Evolutionary conservation across 108 stramenopile species (phyloP).

Genomic region (Skeletonema marinoi): DNA sequence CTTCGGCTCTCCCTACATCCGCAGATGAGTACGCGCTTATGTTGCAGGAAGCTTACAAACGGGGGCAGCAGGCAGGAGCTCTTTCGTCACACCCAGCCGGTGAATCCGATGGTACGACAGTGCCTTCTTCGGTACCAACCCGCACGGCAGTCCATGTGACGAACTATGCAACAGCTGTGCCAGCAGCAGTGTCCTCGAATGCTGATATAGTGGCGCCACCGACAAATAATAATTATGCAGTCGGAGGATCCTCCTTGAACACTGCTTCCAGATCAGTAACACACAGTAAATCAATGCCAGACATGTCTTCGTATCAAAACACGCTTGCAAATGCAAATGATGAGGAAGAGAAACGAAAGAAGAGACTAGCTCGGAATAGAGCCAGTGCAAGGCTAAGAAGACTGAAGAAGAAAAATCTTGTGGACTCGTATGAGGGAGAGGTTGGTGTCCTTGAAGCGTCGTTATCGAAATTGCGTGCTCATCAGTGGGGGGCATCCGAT

Average conservation of each 20-base stretch:
- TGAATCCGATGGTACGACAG: not conserved
- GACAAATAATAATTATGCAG: slow-evolving; percentile 9
- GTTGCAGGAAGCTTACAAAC: slow-evolving; percentile 82
- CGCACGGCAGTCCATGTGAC: not conserved
- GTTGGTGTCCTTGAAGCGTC: slow-evolving; percentile 84
- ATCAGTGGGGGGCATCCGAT: slow-evolving; percentile 63
- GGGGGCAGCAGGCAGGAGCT: slow-evolving; percentile 74
- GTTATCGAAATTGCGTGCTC: slow-evolving; percentile 68
- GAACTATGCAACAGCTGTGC: slow-evolving; percentile 1
- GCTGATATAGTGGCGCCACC: not conserved
- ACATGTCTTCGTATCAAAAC: slow-evolving; percentile 61
- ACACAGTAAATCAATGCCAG: slow-evolving; percentile 72
- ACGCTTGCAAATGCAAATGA: slow-evolving; percentile 49
- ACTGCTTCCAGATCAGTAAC: slow-evolving; percentile 21
- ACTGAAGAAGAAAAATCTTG: slow-evolving; percentile 88
- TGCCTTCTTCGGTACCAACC: slow-evolving; percentile 15
- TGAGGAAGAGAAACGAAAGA: slow-evolving; percentile 85
- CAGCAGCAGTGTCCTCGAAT: slow-evolving; percentile 13
- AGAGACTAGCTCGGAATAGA: slow-evolving; percentile 86
- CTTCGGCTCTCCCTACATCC: slow-evolving; percentile 49
- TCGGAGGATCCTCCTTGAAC: not conserved
- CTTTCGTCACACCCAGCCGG: slow-evolving; percentile 11
- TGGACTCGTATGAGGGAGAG: slow-evolving; percentile 90
- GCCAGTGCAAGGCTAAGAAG: slow-evolving; percentile 80
- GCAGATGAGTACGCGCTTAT: slow-evolving; percentile 84